These are phyloP conservation scores for Osmanthus fragrans DNA, from an alignment of 257 asterid genomes.

Conservation along the genomic window DNA sequence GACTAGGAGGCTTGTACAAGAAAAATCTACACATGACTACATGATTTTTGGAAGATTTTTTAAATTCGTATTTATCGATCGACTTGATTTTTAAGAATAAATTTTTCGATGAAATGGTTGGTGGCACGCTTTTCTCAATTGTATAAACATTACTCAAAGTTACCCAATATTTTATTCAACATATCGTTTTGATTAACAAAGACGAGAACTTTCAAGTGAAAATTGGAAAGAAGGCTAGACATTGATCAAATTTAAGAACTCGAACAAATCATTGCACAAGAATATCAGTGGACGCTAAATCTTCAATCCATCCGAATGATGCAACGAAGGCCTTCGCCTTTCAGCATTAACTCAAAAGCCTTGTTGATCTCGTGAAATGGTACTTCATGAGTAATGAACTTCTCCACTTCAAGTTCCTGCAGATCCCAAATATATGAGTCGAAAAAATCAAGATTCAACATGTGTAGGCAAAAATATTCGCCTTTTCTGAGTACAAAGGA, in stretches of 20 bases:
- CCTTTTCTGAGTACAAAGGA: neutral
- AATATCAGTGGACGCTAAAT: no score
- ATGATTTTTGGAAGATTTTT: no score
- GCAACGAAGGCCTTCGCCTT: constrained; percentile 46
- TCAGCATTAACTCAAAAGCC: constrained; percentile 43
- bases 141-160: no score
- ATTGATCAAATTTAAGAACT: neutral
- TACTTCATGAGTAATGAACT: constrained; percentile 41
- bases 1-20: neutral
- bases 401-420: constrained; percentile 46
- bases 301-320: constrained; percentile 31
- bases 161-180: no score
- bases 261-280: neutral
- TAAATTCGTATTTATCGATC: no score
- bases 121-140: no score
- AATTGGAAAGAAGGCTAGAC: neutral
- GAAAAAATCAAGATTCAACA: no score
- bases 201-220: neutral
- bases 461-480: neutral
- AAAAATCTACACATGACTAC: no score
- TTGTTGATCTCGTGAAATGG: constrained; percentile 44
- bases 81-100: no score
- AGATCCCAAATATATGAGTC: neutral
- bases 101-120: no score
- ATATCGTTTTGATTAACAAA: no score